Conservation (phyloP, 2,329 filamentous ascomycete genomes). For the Claviceps fusiformis region DNA sequence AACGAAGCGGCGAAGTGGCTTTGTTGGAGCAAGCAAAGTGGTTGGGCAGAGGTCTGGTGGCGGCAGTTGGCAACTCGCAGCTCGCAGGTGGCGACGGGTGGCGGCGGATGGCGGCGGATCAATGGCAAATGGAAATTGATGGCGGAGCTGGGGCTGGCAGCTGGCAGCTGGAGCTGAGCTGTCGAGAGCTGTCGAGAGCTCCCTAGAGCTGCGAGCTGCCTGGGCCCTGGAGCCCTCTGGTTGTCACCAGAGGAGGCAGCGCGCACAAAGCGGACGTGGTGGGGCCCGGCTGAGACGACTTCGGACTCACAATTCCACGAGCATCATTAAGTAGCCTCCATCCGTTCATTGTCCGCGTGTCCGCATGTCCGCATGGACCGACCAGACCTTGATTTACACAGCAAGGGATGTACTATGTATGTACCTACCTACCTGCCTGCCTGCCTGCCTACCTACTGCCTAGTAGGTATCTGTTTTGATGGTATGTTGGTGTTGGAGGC, state of each 20-base stretch:
- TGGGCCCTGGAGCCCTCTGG: not conserved
- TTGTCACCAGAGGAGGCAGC: constrained; percentile 5
- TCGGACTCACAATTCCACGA: not conserved
- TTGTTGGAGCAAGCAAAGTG: not conserved
- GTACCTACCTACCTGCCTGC: no score
- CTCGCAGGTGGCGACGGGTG: constrained; percentile 10
- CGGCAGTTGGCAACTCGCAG: not conserved
- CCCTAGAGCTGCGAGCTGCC: no score
- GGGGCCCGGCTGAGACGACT: not conserved
- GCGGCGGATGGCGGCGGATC: constrained; percentile 10
- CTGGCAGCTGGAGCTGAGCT: not conserved
- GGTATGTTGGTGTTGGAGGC: not conserved
- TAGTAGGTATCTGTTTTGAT: no score
- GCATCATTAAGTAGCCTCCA: not conserved
- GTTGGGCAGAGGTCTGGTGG: not conserved
- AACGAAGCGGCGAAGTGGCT: not conserved
- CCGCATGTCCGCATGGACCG: not conserved
- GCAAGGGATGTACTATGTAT: no score
- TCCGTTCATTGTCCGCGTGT: no score
- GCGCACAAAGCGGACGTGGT: constrained; percentile 1
- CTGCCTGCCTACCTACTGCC: no score
- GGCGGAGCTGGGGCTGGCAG: not conserved
- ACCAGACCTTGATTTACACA: no score
- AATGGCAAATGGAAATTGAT: not conserved
- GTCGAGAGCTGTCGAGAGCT: not conserved